Percentiles rank a stretch among this genome's conserved stretches.
Conservation (phyloP, 1,284 basidiomycete genomes). For the Heterobasidion irregulare region DNA sequence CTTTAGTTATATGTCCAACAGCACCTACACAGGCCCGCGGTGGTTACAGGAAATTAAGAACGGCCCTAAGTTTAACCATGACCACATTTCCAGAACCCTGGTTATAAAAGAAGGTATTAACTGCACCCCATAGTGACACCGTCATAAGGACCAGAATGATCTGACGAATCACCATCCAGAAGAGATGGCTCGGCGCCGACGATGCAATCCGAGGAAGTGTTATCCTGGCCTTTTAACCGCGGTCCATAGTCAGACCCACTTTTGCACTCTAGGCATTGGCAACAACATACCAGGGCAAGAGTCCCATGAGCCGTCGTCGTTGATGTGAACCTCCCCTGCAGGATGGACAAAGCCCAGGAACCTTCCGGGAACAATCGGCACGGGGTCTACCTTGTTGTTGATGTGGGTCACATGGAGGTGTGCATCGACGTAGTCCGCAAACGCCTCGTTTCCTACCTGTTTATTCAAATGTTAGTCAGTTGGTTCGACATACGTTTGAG, state of each 20-base stretch:
- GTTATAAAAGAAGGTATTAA: too few relatives aligned
- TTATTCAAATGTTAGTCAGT: slow-evolving; percentile 4
- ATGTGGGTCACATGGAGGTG: slow-evolving; percentile 17
- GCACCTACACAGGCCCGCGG: too few relatives aligned
- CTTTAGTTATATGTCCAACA: too few relatives aligned
- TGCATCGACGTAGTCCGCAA: slow-evolving; percentile 49
- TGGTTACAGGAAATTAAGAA: too few relatives aligned
- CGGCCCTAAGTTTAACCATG: too few relatives aligned
- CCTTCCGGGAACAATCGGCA: slow-evolving; percentile 22
- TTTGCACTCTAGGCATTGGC: not conserved
- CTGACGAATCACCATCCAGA: slow-evolving; percentile 27
- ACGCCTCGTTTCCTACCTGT: slow-evolving; percentile 46
- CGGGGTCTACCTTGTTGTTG: slow-evolving; percentile 20
- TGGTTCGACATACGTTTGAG: slow-evolving; percentile 6
- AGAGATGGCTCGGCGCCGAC: slow-evolving; percentile 48
- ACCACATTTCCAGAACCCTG: too few relatives aligned
- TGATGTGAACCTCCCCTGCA: slow-evolving; percentile 22
- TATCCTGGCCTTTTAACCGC: slow-evolving; percentile 42
- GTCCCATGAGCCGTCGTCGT: slow-evolving; percentile 5
- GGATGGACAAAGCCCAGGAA: slow-evolving; percentile 21
- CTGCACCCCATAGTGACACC: slow-evolving; percentile 41
- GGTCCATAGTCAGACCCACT: not conserved
- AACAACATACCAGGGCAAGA: slow-evolving; percentile 9
- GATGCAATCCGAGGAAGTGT: slow-evolving; percentile 38
- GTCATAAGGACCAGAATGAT: slow-evolving; percentile 56